Percentiles rank a stretch among this genome's conserved stretches.
Evolutionary conservation across 257 asterid species (phyloP).

Genomic region (Apocynum venetum): DNA sequence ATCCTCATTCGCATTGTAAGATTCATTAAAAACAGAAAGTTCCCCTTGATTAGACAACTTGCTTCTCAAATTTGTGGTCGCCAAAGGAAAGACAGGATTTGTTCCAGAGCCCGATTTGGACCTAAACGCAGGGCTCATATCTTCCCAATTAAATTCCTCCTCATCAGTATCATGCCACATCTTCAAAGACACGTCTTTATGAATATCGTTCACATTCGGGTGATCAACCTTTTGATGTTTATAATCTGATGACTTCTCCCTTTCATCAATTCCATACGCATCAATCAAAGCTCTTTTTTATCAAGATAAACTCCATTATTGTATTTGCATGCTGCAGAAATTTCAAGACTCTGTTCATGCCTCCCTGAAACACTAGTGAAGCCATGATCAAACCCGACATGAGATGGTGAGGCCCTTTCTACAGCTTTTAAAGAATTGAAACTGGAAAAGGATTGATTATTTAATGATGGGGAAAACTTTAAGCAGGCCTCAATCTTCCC

Average conservation of each 20-base stretch:
- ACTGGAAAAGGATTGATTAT: conserved; percentile 51
- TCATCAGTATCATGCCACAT: conserved; percentile 91
- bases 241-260: conserved; percentile 41
- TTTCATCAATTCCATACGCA: conserved; percentile 93
- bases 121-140: conserved; percentile 56
- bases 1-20: conserved; percentile 29
- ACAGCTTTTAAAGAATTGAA: conserved; percentile 42
- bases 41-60: conserved; percentile 33
- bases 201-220: conserved; percentile 45
- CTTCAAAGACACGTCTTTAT: conserved; percentile 34
- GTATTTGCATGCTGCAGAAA: conserved; percentile 37
- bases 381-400: conserved; percentile 47
- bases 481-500: conserved; percentile 66
- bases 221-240: conserved; percentile 42
- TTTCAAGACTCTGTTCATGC: conserved; percentile 46
- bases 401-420: conserved; percentile 59
- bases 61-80: conserved; percentile 37
- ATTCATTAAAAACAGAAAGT: conserved; percentile 30
- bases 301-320: conserved; percentile 57
- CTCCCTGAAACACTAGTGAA: conserved; percentile 39
- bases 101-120: conserved; percentile 33
- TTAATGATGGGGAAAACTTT: conserved; percentile 52
- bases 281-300: conserved; percentile 83
- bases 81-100: conserved; percentile 32
- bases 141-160: conserved; percentile 97